Conservation (phyloP, 2,329 filamentous ascomycete genomes). For the Colletotrichum caudatum region DNA sequence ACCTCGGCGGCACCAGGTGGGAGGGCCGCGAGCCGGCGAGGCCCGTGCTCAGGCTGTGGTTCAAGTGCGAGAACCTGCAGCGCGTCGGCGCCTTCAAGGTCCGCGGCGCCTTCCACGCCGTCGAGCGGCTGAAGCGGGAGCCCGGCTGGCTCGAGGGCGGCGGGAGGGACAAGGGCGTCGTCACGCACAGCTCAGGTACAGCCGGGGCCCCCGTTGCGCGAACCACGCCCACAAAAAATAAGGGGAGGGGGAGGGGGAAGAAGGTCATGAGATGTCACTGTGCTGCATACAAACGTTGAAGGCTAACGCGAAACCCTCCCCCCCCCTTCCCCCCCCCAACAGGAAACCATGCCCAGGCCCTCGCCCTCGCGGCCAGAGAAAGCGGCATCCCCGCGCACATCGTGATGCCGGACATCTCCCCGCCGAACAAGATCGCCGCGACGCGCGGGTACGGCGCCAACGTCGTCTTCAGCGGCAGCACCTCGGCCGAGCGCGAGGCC, state of each 20-base stretch:
- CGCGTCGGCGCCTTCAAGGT: slow-evolving; percentile 93
- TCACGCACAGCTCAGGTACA: slow-evolving; percentile 89
- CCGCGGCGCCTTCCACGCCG: slow-evolving; percentile 88
- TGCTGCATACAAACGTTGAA: background rate
- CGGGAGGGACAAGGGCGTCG: slow-evolving; percentile 76
- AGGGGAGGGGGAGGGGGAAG: no score
- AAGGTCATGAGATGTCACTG: background rate
- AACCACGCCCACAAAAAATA: rapidly evolving
- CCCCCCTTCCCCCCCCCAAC: no score
- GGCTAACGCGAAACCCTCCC: background rate
- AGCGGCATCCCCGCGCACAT: slow-evolving; percentile 84
- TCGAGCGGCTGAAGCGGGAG: slow-evolving; percentile 75
- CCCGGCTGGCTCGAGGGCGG: slow-evolving; percentile 71
- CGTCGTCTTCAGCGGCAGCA: slow-evolving; percentile 86
- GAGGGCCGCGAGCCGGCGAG: slow-evolving; percentile 67
- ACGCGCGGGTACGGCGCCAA: slow-evolving; percentile 82
- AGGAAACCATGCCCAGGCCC: slow-evolving; percentile 96
- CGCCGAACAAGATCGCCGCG: slow-evolving; percentile 87
- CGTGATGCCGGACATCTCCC: slow-evolving; percentile 90
- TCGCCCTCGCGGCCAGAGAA: slow-evolving; percentile 84
- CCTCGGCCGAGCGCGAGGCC: slow-evolving; percentile 83
- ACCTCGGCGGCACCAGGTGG: slow-evolving; percentile 68
- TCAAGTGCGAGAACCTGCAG: slow-evolving; percentile 97
- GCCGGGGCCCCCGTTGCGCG: background rate
- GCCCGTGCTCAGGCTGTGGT: slow-evolving; percentile 81